These are phyloP conservation scores for Catenaria anguillulae DNA, from an alignment of 371 early-diverging fungal genomes.

Conservation along the genomic window DNA sequence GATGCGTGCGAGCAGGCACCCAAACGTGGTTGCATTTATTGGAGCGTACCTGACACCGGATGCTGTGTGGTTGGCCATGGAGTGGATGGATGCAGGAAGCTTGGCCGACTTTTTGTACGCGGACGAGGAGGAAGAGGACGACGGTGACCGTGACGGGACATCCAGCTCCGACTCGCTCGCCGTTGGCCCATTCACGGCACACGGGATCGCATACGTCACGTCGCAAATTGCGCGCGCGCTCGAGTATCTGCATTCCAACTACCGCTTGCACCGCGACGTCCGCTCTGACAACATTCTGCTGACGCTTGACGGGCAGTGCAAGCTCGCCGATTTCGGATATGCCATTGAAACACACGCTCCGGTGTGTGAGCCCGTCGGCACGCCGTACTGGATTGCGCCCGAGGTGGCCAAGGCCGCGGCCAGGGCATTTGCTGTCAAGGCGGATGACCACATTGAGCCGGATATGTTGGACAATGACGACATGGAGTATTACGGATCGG, in stretches of 20 bases:
- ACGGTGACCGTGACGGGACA: too few relatives aligned
- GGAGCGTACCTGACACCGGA: background rate
- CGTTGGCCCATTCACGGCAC: background rate
- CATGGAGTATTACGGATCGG: background rate
- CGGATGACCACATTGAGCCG: background rate
- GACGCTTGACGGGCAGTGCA: background rate
- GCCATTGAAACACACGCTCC: background rate
- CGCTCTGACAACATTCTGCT: background rate
- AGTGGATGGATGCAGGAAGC: background rate
- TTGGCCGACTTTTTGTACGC: background rate
- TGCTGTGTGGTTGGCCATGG: background rate
- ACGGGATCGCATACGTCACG: background rate
- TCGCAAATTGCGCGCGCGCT: background rate
- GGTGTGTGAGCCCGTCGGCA: background rate
- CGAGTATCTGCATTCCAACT: background rate
- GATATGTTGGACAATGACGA: background rate
- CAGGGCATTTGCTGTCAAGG: background rate
- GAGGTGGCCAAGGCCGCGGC: background rate
- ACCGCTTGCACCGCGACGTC: slow-evolving; percentile 5
- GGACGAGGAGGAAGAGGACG: background rate
- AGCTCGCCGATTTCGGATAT: background rate
- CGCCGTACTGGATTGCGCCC: slow-evolving; percentile 6
- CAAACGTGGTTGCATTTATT: background rate
- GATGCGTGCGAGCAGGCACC: background rate
- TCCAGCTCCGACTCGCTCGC: too few relatives aligned